A percentile compares a stretch with the other conserved stretches of the same genome.
These are phyloP conservation scores for Starmerella khaoyaiensis DNA, from an alignment of 805 yeast genomes.

Conservation along the genomic window DNA sequence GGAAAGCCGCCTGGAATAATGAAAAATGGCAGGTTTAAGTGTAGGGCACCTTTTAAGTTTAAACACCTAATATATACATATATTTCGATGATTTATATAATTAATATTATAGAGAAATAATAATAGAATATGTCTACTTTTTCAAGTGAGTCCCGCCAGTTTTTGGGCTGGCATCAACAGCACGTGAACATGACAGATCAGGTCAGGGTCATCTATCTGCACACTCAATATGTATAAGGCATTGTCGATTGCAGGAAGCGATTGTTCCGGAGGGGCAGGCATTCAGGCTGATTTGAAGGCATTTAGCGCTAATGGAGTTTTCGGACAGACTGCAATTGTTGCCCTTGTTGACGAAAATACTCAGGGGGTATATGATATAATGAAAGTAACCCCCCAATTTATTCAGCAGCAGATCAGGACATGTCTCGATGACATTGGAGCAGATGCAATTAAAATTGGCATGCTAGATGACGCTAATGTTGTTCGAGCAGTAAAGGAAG, in stretches of 20 bases:
- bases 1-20: slow-evolving; percentile 16
- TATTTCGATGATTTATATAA: neutral
- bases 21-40: too few species aligned
- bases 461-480: slow-evolving; percentile 48
- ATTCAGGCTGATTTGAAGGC: slow-evolving; percentile 82
- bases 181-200: too few species aligned
- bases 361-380: slow-evolving; percentile 18
- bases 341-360: slow-evolving; percentile 77
- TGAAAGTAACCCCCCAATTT: slow-evolving; percentile 24
- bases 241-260: slow-evolving; percentile 43
- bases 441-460: slow-evolving; percentile 67
- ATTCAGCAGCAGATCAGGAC: slow-evolving; percentile 40
- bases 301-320: slow-evolving; percentile 58
- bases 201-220: too few species aligned
- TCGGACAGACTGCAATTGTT: slow-evolving; percentile 63
- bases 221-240: slow-evolving; percentile 9
- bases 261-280: slow-evolving; percentile 84
- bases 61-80: neutral
- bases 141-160: too few species aligned
- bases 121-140: too few species aligned
- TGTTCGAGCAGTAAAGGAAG: slow-evolving; percentile 34
- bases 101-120: neutral
- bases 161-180: too few species aligned
- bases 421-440: slow-evolving; percentile 46
- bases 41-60: too few species aligned